Conservation (phyloP, 139 green algal species). For the Asterochloris erici region DNA sequence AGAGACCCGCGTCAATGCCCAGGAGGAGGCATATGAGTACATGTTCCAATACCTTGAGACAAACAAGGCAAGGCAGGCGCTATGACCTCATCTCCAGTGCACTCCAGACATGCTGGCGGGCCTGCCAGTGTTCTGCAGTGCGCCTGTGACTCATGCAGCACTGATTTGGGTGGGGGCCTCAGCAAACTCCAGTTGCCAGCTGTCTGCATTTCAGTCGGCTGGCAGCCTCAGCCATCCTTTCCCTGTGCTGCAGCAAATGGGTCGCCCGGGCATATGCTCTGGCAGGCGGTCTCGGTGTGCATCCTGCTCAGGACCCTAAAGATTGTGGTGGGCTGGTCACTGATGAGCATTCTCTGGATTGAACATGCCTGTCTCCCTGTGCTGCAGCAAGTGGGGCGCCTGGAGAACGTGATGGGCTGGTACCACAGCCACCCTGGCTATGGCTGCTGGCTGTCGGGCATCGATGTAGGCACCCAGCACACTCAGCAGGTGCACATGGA, state of each 20-base stretch:
- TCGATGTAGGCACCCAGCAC: conserved; percentile 83
- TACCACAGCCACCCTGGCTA: conserved; percentile 99
- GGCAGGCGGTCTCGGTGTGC: not conserved
- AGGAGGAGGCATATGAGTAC: conserved; percentile 92
- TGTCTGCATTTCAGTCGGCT: not conserved
- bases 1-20: conserved; percentile 94
- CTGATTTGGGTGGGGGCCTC: no score
- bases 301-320: not conserved
- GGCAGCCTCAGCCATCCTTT: not conserved
- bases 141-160: no score
- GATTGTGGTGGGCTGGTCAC: not conserved
- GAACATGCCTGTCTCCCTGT: no score
- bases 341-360: not conserved
- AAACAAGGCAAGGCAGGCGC: conserved; percentile 25
- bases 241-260: no score
- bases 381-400: conserved; percentile 57
- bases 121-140: no score
- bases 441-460: conserved; percentile 97
- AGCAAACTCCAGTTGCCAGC: no score
- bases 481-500: conserved; percentile 76
- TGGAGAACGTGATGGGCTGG: conserved; percentile 98
- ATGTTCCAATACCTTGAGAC: conserved; percentile 89
- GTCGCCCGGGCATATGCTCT: not conserved
- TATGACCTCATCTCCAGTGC: no score
- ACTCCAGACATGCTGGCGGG: no score